Evolutionary conservation across 2,329 filamentous ascomycete species (phyloP).

Genomic region (Penicillium sp.): DNA sequence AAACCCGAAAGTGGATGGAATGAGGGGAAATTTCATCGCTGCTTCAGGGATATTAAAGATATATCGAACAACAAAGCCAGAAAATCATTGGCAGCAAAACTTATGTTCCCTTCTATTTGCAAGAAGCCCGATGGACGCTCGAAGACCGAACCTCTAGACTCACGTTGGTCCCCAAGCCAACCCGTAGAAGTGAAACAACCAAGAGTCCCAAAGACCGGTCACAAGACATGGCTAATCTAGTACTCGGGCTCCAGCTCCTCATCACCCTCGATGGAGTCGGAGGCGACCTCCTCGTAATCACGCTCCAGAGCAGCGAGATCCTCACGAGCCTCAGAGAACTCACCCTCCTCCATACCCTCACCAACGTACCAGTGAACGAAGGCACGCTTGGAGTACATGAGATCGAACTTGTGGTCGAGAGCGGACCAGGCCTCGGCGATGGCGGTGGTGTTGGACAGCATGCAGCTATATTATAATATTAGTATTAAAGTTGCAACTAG

Average conservation of each 20-base stretch:
- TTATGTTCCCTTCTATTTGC: conserved; percentile 39
- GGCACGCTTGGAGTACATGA: conserved; percentile 99
- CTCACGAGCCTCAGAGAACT: conserved; percentile 98
- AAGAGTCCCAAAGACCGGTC: conserved; percentile 16
- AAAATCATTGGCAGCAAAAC: conserved; percentile 36
- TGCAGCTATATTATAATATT: conserved; percentile 63
- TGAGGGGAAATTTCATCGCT: conserved; percentile 38
- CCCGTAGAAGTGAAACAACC: conserved; percentile 19
- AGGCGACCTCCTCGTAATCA: conserved; percentile 98
- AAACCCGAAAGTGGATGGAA: conserved; percentile 21
- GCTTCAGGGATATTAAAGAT: conserved; percentile 41
- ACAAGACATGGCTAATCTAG: conserved; percentile 51
- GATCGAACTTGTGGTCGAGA: conserved; percentile 96
- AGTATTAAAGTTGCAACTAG: conserved; percentile 18
- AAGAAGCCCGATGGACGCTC: conserved; percentile 26
- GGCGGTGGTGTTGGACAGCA: conserved; percentile 91
- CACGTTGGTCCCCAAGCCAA: conserved; percentile 23
- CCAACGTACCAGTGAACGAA: conserved; percentile 99
- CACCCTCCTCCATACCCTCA: conserved; percentile 99
- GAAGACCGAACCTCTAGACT: conserved; percentile 22
- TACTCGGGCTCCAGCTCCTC: conserved; percentile 89
- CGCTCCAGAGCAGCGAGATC: conserved; percentile 96
- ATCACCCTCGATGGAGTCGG: conserved; percentile 77
- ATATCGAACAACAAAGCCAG: conserved; percentile 37
- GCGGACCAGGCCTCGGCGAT: conserved; percentile 98